Conservation (phyloP, 139 green algal genomes). For the Spirogloea muscicola region DNA sequence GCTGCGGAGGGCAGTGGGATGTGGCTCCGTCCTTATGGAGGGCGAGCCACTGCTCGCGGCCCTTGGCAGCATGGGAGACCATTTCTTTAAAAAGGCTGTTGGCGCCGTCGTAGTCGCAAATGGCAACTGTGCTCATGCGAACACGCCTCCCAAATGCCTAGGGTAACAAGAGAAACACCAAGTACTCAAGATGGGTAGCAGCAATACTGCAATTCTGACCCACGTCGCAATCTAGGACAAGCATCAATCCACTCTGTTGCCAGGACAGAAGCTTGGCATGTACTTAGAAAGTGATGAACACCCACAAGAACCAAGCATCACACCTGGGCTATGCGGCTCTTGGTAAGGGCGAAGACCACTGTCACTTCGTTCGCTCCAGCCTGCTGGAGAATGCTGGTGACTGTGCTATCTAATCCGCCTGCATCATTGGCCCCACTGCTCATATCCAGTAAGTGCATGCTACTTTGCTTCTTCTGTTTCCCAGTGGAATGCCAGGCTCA, state of each 20-base stretch:
- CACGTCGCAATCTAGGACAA: too few relatives aligned
- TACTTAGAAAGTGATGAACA: too few relatives aligned
- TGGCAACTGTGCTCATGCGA: constrained; percentile 36
- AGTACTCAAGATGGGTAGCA: too few relatives aligned
- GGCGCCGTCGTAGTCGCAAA: constrained; percentile 46
- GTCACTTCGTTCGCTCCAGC: constrained; percentile 13
- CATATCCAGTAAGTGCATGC: not conserved
- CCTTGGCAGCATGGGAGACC: constrained; percentile 3
- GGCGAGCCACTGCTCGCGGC: constrained; percentile 4
- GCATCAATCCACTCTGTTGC: too few relatives aligned
- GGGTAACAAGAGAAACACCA: too few relatives aligned
- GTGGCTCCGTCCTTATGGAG: too few relatives aligned
- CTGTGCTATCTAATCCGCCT: constrained; percentile 42
- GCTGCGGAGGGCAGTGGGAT: too few relatives aligned
- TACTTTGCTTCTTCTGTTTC: not conserved
- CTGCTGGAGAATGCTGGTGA: constrained; percentile 30
- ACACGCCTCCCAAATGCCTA: constrained; percentile 15
- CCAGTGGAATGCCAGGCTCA: too few relatives aligned
- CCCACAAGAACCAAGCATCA: too few relatives aligned
- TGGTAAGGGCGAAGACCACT: constrained; percentile 49
- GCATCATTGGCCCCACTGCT: not conserved
- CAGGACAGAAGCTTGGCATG: too few relatives aligned
- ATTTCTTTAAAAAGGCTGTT: constrained; percentile 40
- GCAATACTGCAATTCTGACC: too few relatives aligned
- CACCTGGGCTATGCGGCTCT: constrained; percentile 28